These are phyloP conservation scores for Clohesyomyces aquaticus DNA, from an alignment of 495 filamentous ascomycete genomes.

Conservation along the genomic window DNA sequence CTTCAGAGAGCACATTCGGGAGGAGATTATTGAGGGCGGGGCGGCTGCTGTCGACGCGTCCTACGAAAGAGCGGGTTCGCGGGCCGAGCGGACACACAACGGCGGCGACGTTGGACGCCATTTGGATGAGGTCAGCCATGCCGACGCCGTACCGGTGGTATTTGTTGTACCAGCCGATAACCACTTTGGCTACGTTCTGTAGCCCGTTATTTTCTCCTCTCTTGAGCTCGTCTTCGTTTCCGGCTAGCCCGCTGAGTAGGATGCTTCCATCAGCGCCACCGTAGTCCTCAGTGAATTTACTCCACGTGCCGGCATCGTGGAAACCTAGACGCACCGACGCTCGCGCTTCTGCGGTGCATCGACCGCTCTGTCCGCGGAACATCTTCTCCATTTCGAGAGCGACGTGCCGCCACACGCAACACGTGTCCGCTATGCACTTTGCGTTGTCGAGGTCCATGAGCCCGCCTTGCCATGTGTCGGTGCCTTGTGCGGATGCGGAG, in stretches of 20 bases:
- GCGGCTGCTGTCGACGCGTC: conserved; percentile 44
- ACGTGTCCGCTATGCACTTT: conserved; percentile 33
- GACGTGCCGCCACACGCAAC: conserved; percentile 35
- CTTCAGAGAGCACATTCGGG: conserved; percentile 42
- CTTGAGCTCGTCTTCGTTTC: conserved; percentile 24
- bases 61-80: conserved; percentile 45
- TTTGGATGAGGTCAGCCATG: conserved; percentile 43
- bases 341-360: conserved; percentile 39
- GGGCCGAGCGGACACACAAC: conserved; percentile 36
- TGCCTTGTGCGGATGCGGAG: no score
- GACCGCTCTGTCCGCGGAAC: conserved; percentile 33
- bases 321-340: conserved; percentile 41
- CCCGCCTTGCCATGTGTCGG: no score
- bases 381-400: conserved; percentile 2
- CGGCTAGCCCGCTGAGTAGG: conserved; percentile 17
- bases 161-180: conserved; percentile 9
- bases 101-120: conserved; percentile 35
- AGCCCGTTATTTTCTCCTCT: conserved; percentile 39
- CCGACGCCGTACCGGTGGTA: conserved; percentile 32
- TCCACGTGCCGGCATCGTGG: conserved; percentile 43
- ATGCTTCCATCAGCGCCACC: conserved; percentile 42
- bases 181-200: no score
- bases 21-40: conserved; percentile 44
- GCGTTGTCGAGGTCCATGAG: no score
- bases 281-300: conserved; percentile 14